Conservation (phyloP, 768 basidiomycete species). For the Lanmaoa pseudosensibilis region DNA sequence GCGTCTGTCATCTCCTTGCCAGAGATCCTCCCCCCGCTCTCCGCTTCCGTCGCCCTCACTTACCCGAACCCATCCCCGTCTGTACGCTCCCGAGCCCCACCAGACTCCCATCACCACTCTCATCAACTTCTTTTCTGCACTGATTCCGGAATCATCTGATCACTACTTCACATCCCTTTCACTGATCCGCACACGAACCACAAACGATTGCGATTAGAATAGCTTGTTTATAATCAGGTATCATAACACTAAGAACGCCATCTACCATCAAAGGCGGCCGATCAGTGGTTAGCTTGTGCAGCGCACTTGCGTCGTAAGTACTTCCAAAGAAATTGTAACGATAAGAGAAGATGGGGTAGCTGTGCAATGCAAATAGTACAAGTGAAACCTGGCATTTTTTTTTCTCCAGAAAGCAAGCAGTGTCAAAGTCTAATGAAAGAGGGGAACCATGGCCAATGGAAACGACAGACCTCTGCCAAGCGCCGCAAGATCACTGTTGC, state of each 20-base stretch:
- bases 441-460: constrained; percentile 5
- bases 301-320: constrained; percentile 22
- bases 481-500: too few relatives aligned
- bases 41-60: constrained; percentile 19
- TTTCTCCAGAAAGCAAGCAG: constrained; percentile 25
- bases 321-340: constrained; percentile 21
- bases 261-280: constrained; percentile 20
- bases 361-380: constrained; percentile 38
- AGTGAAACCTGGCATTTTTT: constrained; percentile 24
- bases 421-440: constrained; percentile 21
- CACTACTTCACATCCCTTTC: constrained; percentile 4
- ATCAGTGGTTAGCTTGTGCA: constrained; percentile 24
- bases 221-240: constrained; percentile 31
- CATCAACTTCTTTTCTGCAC: constrained; percentile 23
- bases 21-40: constrained; percentile 7
- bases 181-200: neutral
- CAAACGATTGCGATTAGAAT: constrained; percentile 28
- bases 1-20: neutral
- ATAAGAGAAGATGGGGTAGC: constrained; percentile 17
- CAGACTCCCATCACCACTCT: constrained; percentile 1
- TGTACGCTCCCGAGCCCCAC: constrained; percentile 15
- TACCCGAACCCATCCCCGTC: neutral
- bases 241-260: constrained; percentile 30
- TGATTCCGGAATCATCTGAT: constrained; percentile 17
- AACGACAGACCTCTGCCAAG: constrained; percentile 17